Evolutionary conservation across 1,284 basidiomycete genomes (phyloP), one percentile per base, ranked within the genome.

Genomic region (Cryptococcus wingfieldii): DNA sequence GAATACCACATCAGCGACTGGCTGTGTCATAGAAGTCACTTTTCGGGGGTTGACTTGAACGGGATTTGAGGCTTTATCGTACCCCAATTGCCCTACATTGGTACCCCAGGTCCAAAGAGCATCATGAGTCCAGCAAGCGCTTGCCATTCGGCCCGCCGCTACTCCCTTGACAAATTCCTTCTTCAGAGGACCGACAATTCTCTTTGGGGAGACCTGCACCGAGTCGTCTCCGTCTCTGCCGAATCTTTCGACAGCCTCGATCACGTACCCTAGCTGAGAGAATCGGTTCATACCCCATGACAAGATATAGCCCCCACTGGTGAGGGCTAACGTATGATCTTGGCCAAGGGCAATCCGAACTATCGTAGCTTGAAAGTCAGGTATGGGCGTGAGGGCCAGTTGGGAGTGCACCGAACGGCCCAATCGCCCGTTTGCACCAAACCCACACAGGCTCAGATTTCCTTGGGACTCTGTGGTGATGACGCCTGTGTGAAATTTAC

Each of bases 41-140:
- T 88, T 86, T 41, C 93, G 82, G 0, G 95, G 95, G 3, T 83
- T 69, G 2, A 88, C 73, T 73, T 98, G 95, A 0, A 89, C 80
- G 0, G 89, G 86, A 45, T 88, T 88, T 0, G 88, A 81, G 5
- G 79, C 73, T 68, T 84, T 88, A 59, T 89, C 86, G 61, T 90
- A 90, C 1, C 87, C 86, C 87, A 98, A 81, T 72, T 98, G 96
- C 0, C 96, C 96, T 37, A 83, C 83, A 74, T 98, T 97, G 25
- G 89, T 92, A 0, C 95, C 96, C 94, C 94, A 98, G 0, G 94
- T 96, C 77, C 85, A 97, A 0, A 98, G 83, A n/a, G 86, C 83
- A 16, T 83, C 82, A 4, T 72, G 71, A 0, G 93, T 96, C 87
- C 90, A 98, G 70, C 90, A 95, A 2, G 86, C 92, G 19, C 89